phyloP scores from a whole-genome alignment of 305 asterid genomes.

The Fraxinus latifolia region DNA sequence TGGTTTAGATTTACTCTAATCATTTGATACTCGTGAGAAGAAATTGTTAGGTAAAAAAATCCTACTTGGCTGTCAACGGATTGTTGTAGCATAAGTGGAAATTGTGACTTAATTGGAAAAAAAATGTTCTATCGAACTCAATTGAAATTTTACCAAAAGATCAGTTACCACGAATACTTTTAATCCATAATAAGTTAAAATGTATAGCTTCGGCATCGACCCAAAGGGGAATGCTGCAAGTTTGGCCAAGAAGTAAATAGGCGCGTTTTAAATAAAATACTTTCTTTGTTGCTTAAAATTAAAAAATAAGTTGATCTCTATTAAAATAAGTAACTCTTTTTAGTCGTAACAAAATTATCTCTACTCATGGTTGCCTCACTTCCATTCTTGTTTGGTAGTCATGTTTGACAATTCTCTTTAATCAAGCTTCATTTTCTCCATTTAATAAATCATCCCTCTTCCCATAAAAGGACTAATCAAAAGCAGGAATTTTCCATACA shows the following conservation, averaged over 20 bases:
- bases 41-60: too few species aligned
- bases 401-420: background rate
- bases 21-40: too few species aligned
- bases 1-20: too few species aligned
- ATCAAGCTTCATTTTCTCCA: background rate
- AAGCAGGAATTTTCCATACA: background rate
- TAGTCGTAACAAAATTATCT: background rate
- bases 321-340: background rate
- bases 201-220: too few species aligned
- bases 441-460: background rate
- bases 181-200: too few species aligned
- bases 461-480: background rate
- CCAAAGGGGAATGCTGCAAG: too few species aligned
- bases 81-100: background rate
- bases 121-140: background rate
- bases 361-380: background rate
- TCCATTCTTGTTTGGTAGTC: background rate
- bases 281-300: background rate
- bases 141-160: too few species aligned
- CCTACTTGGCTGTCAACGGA: background rate
- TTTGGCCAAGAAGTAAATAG: too few species aligned
- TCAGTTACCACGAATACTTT: too few species aligned
- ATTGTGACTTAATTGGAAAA: background rate
- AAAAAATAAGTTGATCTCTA: background rate
- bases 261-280: background rate